A percentile compares a stretch with the other conserved stretches of the same genome.
Evolutionary conservation across 495 filamentous ascomycete genomes (phyloP).

Genomic region (Haplographium delicatum): DNA sequence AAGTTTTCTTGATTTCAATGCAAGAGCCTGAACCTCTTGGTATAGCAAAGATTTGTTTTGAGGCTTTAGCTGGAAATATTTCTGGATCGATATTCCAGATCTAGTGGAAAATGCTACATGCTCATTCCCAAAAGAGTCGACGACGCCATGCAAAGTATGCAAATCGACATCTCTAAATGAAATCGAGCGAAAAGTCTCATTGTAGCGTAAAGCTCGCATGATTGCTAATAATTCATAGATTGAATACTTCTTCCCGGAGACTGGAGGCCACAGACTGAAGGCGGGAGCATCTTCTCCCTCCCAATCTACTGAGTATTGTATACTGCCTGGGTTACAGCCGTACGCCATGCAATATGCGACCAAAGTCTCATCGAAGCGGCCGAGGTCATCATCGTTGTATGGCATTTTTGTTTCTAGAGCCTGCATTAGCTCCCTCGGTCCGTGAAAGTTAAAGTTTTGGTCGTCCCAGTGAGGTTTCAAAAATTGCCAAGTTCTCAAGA

Average conservation of each 20-base stretch:
- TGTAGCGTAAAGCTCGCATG: constrained; percentile 83
- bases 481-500: constrained; percentile 69
- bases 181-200: constrained; percentile 80
- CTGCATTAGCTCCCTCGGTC: constrained; percentile 34
- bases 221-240: constrained; percentile 76
- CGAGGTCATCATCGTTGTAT: constrained; percentile 70
- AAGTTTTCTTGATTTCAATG: constrained; percentile 58
- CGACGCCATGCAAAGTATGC: constrained; percentile 55
- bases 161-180: constrained; percentile 76
- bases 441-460: constrained; percentile 56
- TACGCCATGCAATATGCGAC: constrained; percentile 83
- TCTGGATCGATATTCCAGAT: constrained; percentile 41
- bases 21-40: constrained; percentile 68
- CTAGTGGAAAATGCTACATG: constrained; percentile 55
- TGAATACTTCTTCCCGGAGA: constrained; percentile 57
- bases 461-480: constrained; percentile 81
- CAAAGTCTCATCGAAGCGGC: constrained; percentile 75
- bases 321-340: constrained; percentile 60
- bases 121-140: constrained; percentile 58
- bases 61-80: constrained; percentile 45
- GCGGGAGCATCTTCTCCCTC: constrained; percentile 74
- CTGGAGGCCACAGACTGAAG: constrained; percentile 72
- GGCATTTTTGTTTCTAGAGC: constrained; percentile 38
- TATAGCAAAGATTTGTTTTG: constrained; percentile 58
- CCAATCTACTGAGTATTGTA: constrained; percentile 71